A percentile compares a stretch with the other conserved stretches of the same genome.
Evolutionary conservation across 1,284 basidiomycete genomes (phyloP).

Genomic region (Psilocybe mexicana): DNA sequence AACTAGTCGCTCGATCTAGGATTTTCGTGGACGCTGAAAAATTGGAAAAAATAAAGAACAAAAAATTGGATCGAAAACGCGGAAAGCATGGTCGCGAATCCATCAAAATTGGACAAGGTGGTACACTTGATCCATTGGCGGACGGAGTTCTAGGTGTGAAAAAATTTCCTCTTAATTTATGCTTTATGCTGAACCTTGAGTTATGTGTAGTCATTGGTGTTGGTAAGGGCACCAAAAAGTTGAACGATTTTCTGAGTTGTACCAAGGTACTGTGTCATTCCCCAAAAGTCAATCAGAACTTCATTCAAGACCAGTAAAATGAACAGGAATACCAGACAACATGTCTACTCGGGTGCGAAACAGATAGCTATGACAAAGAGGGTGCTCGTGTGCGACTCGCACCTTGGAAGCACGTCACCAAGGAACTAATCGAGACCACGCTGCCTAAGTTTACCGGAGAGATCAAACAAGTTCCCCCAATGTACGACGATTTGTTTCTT

Average conservation of each 20-base stretch:
- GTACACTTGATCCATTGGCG: slow-evolving; percentile 97
- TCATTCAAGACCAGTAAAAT: slow-evolving; percentile 16
- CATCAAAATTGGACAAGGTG: slow-evolving; percentile 89
- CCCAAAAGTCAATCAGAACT: background rate
- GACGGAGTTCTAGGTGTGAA: slow-evolving; percentile 80
- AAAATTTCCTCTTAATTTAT: slow-evolving; percentile 20
- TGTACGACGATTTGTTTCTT: slow-evolving; percentile 48
- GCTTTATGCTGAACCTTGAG: slow-evolving; percentile 10
- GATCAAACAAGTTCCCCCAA: slow-evolving; percentile 88
- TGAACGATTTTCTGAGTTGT: slow-evolving; percentile 86
- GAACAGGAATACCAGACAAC: slow-evolving; percentile 88
- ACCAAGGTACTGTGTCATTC: slow-evolving; percentile 66
- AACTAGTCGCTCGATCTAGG: slow-evolving; percentile 74
- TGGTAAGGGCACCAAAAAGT: slow-evolving; percentile 88
- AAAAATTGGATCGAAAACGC: slow-evolving; percentile 34
- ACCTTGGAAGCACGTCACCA: slow-evolving; percentile 84
- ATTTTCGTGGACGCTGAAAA: slow-evolving; percentile 74
- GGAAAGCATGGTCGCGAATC: slow-evolving; percentile 43
- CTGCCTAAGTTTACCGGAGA: slow-evolving; percentile 84
- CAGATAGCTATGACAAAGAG: slow-evolving; percentile 93
- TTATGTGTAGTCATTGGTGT: slow-evolving; percentile 80
- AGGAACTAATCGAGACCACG: slow-evolving; percentile 69
- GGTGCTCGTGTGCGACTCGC: slow-evolving; percentile 77
- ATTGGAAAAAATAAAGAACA: slow-evolving; percentile 44
- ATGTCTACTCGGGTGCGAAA: slow-evolving; percentile 91